These are phyloP conservation scores for Gloeostereum incarnatum DNA, from an alignment of 768 basidiomycete species.

Conservation along the genomic window DNA sequence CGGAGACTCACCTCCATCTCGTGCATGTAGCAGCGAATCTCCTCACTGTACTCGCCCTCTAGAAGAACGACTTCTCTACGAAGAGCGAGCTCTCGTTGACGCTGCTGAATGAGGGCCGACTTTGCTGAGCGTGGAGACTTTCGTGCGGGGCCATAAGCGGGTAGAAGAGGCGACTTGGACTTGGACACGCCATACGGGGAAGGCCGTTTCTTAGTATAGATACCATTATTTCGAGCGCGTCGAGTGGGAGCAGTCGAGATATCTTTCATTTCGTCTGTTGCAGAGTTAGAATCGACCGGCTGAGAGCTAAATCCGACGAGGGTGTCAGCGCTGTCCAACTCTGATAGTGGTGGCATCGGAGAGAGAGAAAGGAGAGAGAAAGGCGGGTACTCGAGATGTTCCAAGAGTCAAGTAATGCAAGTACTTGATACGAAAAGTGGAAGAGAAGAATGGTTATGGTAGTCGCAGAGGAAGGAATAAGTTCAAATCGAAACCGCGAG, in stretches of 20 bases:
- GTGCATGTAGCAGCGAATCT: conserved; percentile 91
- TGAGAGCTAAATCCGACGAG: too few species aligned
- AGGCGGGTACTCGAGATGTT: too few species aligned
- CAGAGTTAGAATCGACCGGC: too few species aligned
- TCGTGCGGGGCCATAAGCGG: conserved; percentile 40
- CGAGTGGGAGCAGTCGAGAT: conserved; percentile 47
- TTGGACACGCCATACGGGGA: conserved; percentile 75
- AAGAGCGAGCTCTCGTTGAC: conserved; percentile 60
- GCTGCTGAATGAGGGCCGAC: conserved; percentile 48
- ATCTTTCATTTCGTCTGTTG: conserved; percentile 87
- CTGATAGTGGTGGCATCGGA: too few species aligned
- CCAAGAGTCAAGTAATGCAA: too few species aligned
- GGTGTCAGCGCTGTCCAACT: too few species aligned
- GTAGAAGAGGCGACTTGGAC: conserved; percentile 44
- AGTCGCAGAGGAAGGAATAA: too few species aligned
- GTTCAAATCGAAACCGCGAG: too few species aligned
- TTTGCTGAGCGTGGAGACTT: conserved; percentile 63
- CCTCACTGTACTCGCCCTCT: conserved; percentile 93
- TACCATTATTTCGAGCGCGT: conserved; percentile 49
- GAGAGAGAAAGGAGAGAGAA: too few species aligned
- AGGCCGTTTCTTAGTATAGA: conserved; percentile 82
- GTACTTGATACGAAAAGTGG: too few species aligned
- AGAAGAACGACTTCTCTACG: conserved; percentile 69
- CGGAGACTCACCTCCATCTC: conserved; percentile 86
- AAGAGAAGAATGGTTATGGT: too few species aligned